Base-by-base conservation (phyloP, 1,284 basidiomycete species). In the Pterulicium gracile region DNA sequence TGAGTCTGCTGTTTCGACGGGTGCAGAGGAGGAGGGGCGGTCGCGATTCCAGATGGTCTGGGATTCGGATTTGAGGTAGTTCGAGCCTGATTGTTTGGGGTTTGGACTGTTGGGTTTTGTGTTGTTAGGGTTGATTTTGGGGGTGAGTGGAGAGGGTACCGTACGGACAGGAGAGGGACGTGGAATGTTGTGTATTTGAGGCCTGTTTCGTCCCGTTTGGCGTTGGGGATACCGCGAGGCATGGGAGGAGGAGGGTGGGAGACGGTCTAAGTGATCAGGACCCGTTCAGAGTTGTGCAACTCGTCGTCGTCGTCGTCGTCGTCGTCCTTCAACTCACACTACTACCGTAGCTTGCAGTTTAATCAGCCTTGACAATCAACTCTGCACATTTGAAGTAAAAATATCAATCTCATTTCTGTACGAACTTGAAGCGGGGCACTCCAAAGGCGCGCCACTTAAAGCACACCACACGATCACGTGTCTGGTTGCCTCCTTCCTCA, bases 171-270 rank as follows among this genome's bases (percentile, higher is more conserved):
- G 49, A 86, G 61, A 22, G 87, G 87, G 7, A 88, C 84, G 63
- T 81, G 70, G 60, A 88, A 88, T n/a, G 73, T 69, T 3, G 87
- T 88, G 61, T 81, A 88, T 46, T 77, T 72, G 69, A 89, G 69
- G 7, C 85, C 83, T 47, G 78, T 79, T 53, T 89, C 87, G 66
- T 88, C 85, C 52, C 76, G 72, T 61, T 79, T 84, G 35, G 74
- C 77, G 57, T 85, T 86, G 20, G 85, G 84, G 45, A 88, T 74
- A 49, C 84, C 84, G 60, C 85, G 73, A 48, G 85, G 85, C 85
- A 88, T 88, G n/a, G n/a, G n/a, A n/a, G n/a, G n/a, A n/a, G n/a
- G n/a, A n/a, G n/a, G n/a, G n/a, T n/a, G n/a, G n/a, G n/a, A n/a
- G n/a, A n/a, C n/a, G n/a, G n/a, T n/a, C n/a, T n/a, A n/a, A n/a